These are phyloP conservation scores for Plasmodium inui DNA, from an alignment of 169 alveolate genomes.

Conservation along the genomic window DNA sequence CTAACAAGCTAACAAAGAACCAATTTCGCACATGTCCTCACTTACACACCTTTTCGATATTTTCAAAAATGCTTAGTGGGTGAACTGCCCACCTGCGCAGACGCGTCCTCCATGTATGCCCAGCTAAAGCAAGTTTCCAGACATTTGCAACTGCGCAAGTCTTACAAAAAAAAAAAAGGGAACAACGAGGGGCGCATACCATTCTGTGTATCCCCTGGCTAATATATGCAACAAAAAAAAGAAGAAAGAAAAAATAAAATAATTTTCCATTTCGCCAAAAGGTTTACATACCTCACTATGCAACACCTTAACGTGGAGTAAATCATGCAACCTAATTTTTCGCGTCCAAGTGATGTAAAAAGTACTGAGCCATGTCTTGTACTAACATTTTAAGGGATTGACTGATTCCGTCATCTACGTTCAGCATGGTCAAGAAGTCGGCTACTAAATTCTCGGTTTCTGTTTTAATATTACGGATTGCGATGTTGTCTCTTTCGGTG, in stretches of 20 bases:
- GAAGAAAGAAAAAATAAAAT: neutral
- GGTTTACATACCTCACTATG: neutral
- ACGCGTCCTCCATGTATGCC: neutral
- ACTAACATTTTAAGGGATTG: neutral
- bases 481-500: neutral
- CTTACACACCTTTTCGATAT: neutral
- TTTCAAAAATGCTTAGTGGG: neutral
- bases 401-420: neutral
- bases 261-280: neutral
- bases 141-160: neutral
- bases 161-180: too few relatives aligned
- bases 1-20: neutral
- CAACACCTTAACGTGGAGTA: neutral
- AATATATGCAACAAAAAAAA: too few relatives aligned
- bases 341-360: neutral
- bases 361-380: neutral
- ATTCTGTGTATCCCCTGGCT: too few relatives aligned
- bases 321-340: neutral
- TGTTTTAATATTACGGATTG: neutral
- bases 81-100: too few relatives aligned
- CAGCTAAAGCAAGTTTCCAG: neutral
- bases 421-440: neutral
- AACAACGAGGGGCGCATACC: too few relatives aligned
- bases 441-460: neutral
- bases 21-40: neutral